Evolutionary conservation across 2,329 filamentous ascomycete genomes (phyloP), one percentile per base, ranked within the genome.

Genomic region (Sclerotinia borealis): DNA sequence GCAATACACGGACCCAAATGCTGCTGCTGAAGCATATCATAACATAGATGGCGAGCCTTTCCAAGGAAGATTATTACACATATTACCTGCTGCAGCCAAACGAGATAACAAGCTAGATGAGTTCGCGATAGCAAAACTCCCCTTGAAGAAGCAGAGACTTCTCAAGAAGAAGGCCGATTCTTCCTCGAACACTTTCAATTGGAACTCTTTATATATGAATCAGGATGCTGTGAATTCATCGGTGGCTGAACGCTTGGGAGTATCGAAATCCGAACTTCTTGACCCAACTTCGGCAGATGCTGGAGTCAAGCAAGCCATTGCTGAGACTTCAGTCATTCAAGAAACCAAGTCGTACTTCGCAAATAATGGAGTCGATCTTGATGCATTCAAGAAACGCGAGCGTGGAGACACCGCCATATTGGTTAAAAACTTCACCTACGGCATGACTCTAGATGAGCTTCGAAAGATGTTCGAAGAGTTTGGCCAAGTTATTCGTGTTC

Each of bases 171-270:
- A 91, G 77, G 83, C 88, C 56, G 89, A 93, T 71, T 91, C 93
- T 27, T 83, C 90, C 10, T 88, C 87, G 36, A 86, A 84, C 55
- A 86, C 85, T 1, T 98, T 98, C 78, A 96, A 93, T 75, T 99
- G 95, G 95, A 99, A 99, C 79, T 93, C 93, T n/a, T 81, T 99
- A n/a, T 99, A 95, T 77, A 96, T 99, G 90, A 97, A 90, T 77
- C 90, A 92, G 78, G 93, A 99, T 79, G 91, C 95, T 58, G 92
- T 99, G 59, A 93, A 97, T 77, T 87, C 91, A 55, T 96, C 93
- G 7, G 86, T 96, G 66, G 92, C 95, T 54, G 86, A 88, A 73
- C 89, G 93, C 61, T 82, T 99, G 63, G 93, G 93, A 52, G 85
- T 99, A 63, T 89, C 90, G 62, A 99, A 99, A 79, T 88, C 92